phyloP scores from a whole-genome alignment of 345 rosid genomes.

The Rhodamnia argentea region DNA sequence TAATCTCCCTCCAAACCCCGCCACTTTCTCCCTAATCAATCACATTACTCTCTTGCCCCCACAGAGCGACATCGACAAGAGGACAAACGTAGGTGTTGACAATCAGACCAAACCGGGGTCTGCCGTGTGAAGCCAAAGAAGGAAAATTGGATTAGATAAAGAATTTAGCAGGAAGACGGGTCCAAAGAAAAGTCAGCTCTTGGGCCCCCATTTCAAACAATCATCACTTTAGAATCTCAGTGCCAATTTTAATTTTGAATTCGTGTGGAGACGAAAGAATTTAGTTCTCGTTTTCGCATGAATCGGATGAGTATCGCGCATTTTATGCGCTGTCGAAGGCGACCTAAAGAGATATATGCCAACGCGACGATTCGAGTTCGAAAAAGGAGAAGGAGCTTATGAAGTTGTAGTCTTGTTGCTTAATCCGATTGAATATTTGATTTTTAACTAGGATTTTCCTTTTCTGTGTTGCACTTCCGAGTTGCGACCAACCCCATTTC shows the following conservation, averaged over 20 bases:
- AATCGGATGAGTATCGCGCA: too few relatives aligned
- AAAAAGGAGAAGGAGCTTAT: background rate
- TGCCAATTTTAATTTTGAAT: background rate
- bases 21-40: background rate
- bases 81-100: constrained; percentile 37
- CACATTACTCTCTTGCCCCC: background rate
- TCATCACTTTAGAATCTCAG: background rate
- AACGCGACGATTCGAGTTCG: background rate
- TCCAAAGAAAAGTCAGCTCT: background rate
- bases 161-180: background rate
- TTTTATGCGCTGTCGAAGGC: too few relatives aligned
- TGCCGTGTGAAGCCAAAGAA: background rate
- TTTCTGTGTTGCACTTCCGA: background rate
- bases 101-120: background rate
- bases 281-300: background rate
- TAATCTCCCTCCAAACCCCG: background rate
- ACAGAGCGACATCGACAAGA: background rate
- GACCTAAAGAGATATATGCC: too few relatives aligned
- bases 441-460: background rate
- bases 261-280: background rate
- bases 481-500: background rate
- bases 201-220: background rate
- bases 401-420: background rate
- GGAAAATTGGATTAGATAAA: background rate
- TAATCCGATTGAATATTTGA: background rate